These are phyloP conservation scores for Pelargonium citronellum DNA, from an alignment of 441 rosid genomes.

Conservation along the genomic window DNA sequence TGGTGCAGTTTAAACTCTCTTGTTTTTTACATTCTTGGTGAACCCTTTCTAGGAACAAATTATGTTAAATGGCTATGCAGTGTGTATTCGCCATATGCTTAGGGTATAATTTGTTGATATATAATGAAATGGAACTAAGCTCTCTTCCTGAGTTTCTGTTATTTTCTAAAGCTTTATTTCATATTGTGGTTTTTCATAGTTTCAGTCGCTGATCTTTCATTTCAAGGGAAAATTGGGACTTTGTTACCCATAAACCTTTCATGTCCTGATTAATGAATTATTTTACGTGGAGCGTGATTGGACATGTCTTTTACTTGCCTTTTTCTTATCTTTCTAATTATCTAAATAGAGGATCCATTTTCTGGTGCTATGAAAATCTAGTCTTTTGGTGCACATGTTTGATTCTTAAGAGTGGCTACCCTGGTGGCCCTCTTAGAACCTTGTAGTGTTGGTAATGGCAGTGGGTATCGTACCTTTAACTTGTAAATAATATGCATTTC, in stretches of 20 bases:
- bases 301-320: too few species aligned
- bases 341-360: too few species aligned
- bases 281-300: too few species aligned
- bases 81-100: background rate
- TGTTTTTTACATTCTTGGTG: too few species aligned
- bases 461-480: background rate
- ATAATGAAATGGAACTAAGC: background rate
- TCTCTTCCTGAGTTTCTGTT: background rate
- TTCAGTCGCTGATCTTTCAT: background rate
- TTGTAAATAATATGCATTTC: background rate
- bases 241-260: background rate
- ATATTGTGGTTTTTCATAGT: background rate
- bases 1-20: too few species aligned
- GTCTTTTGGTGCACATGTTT: too few species aligned
- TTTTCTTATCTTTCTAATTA: too few species aligned
- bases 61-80: too few species aligned
- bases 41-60: too few species aligned
- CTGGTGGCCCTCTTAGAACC: background rate
- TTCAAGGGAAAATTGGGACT: background rate
- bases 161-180: background rate
- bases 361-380: too few species aligned
- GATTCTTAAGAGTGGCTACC: background rate
- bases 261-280: background rate
- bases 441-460: background rate
- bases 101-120: background rate